These are phyloP conservation scores for Wickerhamomyces bovis DNA, from an alignment of 805 yeast genomes.

Conservation along the genomic window DNA sequence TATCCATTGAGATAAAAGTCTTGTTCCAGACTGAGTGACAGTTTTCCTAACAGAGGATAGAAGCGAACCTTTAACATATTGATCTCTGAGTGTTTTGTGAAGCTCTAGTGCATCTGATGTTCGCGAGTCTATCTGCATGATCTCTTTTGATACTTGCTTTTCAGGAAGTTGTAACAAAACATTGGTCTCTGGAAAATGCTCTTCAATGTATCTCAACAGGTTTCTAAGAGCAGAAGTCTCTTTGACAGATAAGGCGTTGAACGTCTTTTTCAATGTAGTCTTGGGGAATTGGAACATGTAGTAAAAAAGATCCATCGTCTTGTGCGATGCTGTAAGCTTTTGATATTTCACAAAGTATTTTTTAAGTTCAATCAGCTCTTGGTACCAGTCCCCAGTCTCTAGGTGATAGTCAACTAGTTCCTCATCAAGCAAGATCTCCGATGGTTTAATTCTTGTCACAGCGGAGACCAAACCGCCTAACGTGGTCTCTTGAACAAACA, in stretches of 20 bases:
- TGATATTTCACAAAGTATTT: conserved; percentile 53
- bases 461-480: conserved; percentile 60
- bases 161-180: conserved; percentile 64
- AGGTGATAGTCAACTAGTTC: conserved; percentile 34
- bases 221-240: conserved; percentile 59
- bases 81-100: conserved; percentile 49
- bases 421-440: conserved; percentile 63
- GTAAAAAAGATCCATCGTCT: conserved; percentile 32
- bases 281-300: conserved; percentile 34
- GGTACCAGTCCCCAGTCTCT: conserved; percentile 46
- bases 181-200: conserved; percentile 64
- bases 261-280: conserved; percentile 16
- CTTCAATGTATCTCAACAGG: conserved; percentile 60
- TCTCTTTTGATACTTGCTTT: conserved; percentile 42
- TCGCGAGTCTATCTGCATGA: conserved; percentile 75
- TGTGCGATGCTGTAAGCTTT: conserved; percentile 33
- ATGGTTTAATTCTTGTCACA: conserved; percentile 71
- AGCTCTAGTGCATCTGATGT: conserved; percentile 75
- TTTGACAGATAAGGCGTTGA: conserved; percentile 33
- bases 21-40: conserved; percentile 72
- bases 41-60: conserved; percentile 68
- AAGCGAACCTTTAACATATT: conserved; percentile 60
- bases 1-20: conserved; percentile 77
- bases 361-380: conserved; percentile 51
- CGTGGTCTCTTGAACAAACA: conserved; percentile 60